Conservation (phyloP, 495 filamentous ascomycete species). For the Penicillium subrubescens region DNA sequence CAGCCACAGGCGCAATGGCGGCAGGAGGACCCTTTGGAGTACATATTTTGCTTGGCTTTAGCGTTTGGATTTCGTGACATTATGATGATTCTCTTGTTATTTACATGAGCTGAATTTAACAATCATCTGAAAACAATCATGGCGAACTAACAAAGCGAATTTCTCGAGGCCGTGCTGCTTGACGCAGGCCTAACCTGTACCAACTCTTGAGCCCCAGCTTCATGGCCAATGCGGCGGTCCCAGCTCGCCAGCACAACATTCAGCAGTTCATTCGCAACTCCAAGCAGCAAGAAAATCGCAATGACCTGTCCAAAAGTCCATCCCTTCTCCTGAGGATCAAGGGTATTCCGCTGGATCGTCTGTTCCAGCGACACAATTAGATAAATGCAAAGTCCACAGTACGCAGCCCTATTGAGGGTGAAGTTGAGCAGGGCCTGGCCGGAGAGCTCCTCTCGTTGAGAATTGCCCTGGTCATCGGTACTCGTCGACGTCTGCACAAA, state of each 20-base stretch:
- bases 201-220: conserved; percentile 9
- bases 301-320: conserved; percentile 25
- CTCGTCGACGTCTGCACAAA: not conserved
- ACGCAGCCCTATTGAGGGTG: conserved; percentile 16
- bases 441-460: not conserved
- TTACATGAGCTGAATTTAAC: not conserved
- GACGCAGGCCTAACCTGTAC: conserved; percentile 2
- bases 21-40: not conserved
- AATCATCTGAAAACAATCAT: not conserved
- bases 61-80: not conserved
- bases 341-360: conserved; percentile 19
- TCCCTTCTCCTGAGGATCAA: conserved; percentile 16
- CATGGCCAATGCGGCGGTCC: conserved; percentile 13
- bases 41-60: not conserved
- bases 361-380: conserved; percentile 27
- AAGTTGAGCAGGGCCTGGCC: conserved; percentile 14
- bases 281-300: conserved; percentile 24
- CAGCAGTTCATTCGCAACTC: conserved; percentile 22
- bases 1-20: not conserved
- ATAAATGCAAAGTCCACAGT: conserved; percentile 19
- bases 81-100: not conserved
- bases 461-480: not conserved
- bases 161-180: not conserved
- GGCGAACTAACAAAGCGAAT: not conserved
- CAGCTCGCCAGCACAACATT: conserved; percentile 23